These are phyloP conservation scores for Vachellia collinsii DNA, from an alignment of 306 rosid species.

Conservation along the genomic window DNA sequence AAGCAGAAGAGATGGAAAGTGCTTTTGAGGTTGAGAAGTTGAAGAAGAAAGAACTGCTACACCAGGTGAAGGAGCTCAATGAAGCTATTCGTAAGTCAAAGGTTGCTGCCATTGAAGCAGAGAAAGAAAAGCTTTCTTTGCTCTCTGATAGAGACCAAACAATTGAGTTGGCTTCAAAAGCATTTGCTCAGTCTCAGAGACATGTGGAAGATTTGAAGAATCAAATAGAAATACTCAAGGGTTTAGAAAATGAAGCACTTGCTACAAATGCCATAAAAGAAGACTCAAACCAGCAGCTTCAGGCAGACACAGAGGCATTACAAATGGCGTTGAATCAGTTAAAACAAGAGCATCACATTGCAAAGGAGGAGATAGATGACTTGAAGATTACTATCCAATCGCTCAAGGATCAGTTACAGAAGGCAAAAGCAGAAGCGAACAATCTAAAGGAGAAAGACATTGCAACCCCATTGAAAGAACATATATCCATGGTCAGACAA, in stretches of 20 bases:
- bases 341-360: conserved; percentile 40
- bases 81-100: conserved; percentile 45
- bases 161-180: conserved; percentile 49
- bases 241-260: conserved; percentile 38
- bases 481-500: conserved; percentile 37
- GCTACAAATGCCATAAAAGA: conserved; percentile 29
- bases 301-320: conserved; percentile 48
- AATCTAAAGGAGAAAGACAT: conserved; percentile 44
- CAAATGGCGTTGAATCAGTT: conserved; percentile 50
- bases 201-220: conserved; percentile 48
- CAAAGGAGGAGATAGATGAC: conserved; percentile 49
- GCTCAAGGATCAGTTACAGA: conserved; percentile 45
- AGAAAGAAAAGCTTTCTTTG: conserved; percentile 49
- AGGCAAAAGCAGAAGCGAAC: conserved; percentile 47
- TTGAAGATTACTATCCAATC: conserved; percentile 46
- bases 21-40: conserved; percentile 48
- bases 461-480: conserved; percentile 31
- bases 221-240: conserved; percentile 37
- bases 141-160: conserved; percentile 54
- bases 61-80: conserved; percentile 56
- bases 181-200: conserved; percentile 39
- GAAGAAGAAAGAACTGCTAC: conserved; percentile 47
- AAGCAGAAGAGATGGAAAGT: conserved; percentile 46
- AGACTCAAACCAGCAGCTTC: conserved; percentile 32
- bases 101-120: conserved; percentile 44